Percentiles rank a stretch among this genome's conserved stretches.
These are phyloP conservation scores for Mycena maculata DNA, from an alignment of 768 basidiomycete genomes.

Conservation along the genomic window DNA sequence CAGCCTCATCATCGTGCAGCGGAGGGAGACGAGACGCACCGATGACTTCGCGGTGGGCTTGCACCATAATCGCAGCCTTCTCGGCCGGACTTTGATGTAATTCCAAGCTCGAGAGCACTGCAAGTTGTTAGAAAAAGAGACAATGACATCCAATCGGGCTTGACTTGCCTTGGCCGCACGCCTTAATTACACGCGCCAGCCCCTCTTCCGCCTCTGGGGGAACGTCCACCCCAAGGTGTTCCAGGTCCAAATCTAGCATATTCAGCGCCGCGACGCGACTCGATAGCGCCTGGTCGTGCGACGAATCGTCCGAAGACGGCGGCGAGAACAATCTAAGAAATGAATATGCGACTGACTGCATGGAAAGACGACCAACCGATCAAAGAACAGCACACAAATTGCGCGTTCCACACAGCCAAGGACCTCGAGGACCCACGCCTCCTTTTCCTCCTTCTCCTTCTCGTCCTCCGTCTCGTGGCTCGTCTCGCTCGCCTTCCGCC, in stretches of 20 bases:
- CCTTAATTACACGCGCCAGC: constrained; percentile 72
- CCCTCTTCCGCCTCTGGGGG: constrained; percentile 60
- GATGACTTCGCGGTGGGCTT: constrained; percentile 87
- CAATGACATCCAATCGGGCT: too few relatives aligned
- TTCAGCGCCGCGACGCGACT: constrained; percentile 92
- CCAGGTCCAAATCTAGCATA: constrained; percentile 87
- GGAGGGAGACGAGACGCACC: constrained; percentile 58
- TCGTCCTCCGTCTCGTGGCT: constrained; percentile 45
- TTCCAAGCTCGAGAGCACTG: constrained; percentile 54
- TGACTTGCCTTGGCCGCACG: constrained; percentile 83
- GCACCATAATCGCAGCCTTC: constrained; percentile 84
- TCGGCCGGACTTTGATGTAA: constrained; percentile 69
- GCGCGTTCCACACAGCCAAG: constrained; percentile 81
- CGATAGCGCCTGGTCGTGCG: constrained; percentile 91
- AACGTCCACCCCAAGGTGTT: constrained; percentile 90
- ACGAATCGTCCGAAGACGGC: constrained; percentile 71
- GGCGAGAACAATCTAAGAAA: constrained; percentile 79
- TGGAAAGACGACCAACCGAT: constrained; percentile 63
- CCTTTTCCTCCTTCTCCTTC: constrained; percentile 47
- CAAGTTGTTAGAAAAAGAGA: too few relatives aligned
- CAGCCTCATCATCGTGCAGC: not conserved
- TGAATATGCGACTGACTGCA: not conserved
- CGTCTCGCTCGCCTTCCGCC: constrained; percentile 41
- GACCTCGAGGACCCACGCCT: constrained; percentile 64
- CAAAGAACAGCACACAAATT: constrained; percentile 83